A percentile compares a stretch with the other conserved stretches of the same genome.
phyloP scores from a whole-genome alignment of 1,284 basidiomycete genomes.

The Naganishia liquefaciens region DNA sequence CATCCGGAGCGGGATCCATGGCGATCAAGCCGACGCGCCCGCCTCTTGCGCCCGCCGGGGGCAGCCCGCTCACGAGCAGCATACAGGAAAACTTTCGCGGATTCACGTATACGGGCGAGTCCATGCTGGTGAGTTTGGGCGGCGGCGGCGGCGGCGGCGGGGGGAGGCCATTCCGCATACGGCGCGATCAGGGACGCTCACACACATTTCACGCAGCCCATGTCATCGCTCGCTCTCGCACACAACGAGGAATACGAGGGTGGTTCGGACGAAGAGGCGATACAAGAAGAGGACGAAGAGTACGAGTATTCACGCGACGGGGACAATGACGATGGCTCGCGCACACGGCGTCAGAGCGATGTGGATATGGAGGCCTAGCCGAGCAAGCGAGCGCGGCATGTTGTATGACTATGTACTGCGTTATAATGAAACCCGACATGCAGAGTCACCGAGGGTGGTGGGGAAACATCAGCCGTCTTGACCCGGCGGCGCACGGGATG shows the following conservation, averaged over 20 bases:
- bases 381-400: neutral
- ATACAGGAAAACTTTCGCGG: constrained; percentile 93
- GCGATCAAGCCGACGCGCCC: constrained; percentile 50
- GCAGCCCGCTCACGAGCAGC: constrained; percentile 76
- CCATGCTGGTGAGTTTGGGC: constrained; percentile 58
- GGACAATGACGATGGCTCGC: constrained; percentile 45
- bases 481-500: no score
- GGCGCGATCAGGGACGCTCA: constrained; percentile 27
- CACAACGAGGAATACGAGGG: constrained; percentile 54
- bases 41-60: constrained; percentile 43
- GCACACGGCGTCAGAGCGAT: constrained; percentile 50
- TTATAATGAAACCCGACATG: neutral
- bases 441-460: no score
- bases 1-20: constrained; percentile 37
- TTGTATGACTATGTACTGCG: neutral
- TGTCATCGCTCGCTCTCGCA: constrained; percentile 54
- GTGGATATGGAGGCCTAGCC: constrained; percentile 48
- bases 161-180: neutral
- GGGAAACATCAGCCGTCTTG: no score
- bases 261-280: constrained; percentile 55
- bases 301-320: constrained; percentile 49
- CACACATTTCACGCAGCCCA: constrained; percentile 41
- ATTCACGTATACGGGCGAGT: constrained; percentile 84
- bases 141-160: neutral
- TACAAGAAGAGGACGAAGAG: constrained; percentile 47